These are phyloP conservation scores for Podaxis carcinomalis DNA, from an alignment of 768 basidiomycete genomes.

Conservation along the genomic window DNA sequence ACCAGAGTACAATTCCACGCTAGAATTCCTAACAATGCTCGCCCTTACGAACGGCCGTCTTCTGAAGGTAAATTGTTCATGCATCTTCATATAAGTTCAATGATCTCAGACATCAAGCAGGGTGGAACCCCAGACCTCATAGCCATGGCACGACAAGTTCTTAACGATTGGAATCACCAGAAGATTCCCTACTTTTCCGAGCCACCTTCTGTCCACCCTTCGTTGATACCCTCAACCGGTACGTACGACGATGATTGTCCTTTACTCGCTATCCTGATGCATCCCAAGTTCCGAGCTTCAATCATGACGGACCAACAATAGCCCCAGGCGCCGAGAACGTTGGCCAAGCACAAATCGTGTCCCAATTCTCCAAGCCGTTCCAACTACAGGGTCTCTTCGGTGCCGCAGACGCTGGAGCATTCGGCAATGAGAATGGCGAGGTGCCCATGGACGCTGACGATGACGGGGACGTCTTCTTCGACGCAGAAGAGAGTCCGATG, in stretches of 20 bases:
- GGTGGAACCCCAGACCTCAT: conserved; percentile 90
- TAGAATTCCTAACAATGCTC: conserved; percentile 89
- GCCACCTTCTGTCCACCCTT: conserved; percentile 78
- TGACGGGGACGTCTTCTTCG: conserved; percentile 36
- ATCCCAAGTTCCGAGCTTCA: conserved; percentile 3
- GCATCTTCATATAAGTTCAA: background rate
- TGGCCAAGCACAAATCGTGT: conserved; percentile 77
- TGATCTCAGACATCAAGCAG: conserved; percentile 26
- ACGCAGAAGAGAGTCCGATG: conserved; percentile 39
- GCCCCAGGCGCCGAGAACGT: conserved; percentile 77
- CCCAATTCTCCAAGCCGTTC: conserved; percentile 71
- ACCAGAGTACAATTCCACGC: conserved; percentile 63
- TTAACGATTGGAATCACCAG: conserved; percentile 94
- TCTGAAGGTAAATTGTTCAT: conserved; percentile 55
- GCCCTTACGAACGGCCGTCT: conserved; percentile 80
- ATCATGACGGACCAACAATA: conserved; percentile 28
- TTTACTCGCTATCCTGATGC: background rate
- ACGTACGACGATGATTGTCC: conserved; percentile 8
- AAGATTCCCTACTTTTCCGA: conserved; percentile 87
- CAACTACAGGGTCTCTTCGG: conserved; percentile 77
- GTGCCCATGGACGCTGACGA: conserved; percentile 44
- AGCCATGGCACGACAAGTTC: conserved; percentile 73
- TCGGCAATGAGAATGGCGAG: conserved; percentile 41
- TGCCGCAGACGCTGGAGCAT: conserved; percentile 77
- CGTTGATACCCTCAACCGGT: conserved; percentile 57